Evolutionary conservation across 1,284 basidiomycete species (phyloP).

Genomic region (Neolentinus lepideus): DNA sequence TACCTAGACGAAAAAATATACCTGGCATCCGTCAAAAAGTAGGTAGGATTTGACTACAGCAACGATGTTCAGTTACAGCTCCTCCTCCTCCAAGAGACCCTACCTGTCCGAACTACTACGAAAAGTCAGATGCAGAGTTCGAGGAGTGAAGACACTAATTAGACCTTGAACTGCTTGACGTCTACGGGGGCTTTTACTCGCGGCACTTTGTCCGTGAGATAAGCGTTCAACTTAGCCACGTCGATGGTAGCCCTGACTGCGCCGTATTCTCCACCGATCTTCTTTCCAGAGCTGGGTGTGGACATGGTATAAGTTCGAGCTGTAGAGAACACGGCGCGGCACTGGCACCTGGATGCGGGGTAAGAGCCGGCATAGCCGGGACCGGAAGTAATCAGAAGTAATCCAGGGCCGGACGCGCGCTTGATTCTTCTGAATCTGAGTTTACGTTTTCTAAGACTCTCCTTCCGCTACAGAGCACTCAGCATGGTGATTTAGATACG

Average conservation of each 20-base stretch:
- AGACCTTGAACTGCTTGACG: conserved; percentile 91
- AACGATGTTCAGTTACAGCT: not conserved
- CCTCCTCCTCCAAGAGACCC: conserved; percentile 3
- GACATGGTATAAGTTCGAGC: not conserved
- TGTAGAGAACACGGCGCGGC: not conserved
- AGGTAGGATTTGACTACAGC: conserved; percentile 87
- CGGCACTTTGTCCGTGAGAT: conserved; percentile 53
- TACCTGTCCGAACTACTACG: conserved; percentile 73
- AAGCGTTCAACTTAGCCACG: conserved; percentile 57
- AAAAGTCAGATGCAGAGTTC: not conserved
- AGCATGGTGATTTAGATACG: too few species aligned
- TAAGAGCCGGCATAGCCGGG: too few species aligned
- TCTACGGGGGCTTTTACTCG: conserved; percentile 61
- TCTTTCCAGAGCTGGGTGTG: conserved; percentile 12
- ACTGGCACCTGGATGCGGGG: not conserved
- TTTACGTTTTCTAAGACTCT: too few species aligned
- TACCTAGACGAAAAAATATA: conserved; percentile 22
- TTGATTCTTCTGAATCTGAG: too few species aligned
- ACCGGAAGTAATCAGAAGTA: too few species aligned
- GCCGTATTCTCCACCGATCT: conserved; percentile 69
- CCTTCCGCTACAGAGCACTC: too few species aligned
- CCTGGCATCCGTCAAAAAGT: conserved; percentile 77
- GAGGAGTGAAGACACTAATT: conserved; percentile 4
- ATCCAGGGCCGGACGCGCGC: too few species aligned
- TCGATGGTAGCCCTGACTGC: conserved; percentile 69